Base-by-base conservation (phyloP, 2,329 filamentous ascomycete species). In the Coniochaeta hoffmannii region DNA sequence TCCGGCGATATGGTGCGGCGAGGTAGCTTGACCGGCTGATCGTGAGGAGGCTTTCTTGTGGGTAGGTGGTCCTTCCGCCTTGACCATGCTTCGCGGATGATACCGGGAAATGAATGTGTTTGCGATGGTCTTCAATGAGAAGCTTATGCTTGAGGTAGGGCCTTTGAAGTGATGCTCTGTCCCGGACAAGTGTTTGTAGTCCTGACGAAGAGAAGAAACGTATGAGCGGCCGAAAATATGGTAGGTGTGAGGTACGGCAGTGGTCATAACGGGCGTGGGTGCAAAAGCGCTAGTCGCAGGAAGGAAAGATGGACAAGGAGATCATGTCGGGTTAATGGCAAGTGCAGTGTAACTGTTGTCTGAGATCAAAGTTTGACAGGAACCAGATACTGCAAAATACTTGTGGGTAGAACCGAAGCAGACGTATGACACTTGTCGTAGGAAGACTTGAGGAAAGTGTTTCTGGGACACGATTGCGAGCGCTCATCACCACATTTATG, bases 261-360 rank as follows among this genome's bases (percentile, higher is more conserved):
- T 28, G 50, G 34, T 53, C 50, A 53, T 53, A 24, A 53, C 28
- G 50, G 50, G 31, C 28, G 50, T 52, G 28, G 49, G 44, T 50
- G 41, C 41, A 51, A 34, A 51, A 32, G 30, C 34, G 50, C 50
- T 53, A 53, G 10, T 53, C 17, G 50, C 50, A 53, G 24, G 32
- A 8, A 12, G 24, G 50, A 10, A 4, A 19, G 14, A 17, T 28
- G 34, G 34, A 38, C 50, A 17, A 53, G 22, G 31, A 22, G 28
- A 17, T 53, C 50, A 53, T 51, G 28, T 51, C 49, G 49, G 28
- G 49, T 53, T 3, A 28, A 36, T n/a, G 32, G 2, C 41, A 41
- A 24, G 36, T 24, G 12, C 17, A 46, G 41, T 41, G 41, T n/a
- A n/a, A n/a, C n/a, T n/a, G n/a, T 44, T 3, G 3, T 5, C 19